phyloP scores from a whole-genome alignment of 495 filamentous ascomycete genomes.

The Elasticomyces elasticus region DNA sequence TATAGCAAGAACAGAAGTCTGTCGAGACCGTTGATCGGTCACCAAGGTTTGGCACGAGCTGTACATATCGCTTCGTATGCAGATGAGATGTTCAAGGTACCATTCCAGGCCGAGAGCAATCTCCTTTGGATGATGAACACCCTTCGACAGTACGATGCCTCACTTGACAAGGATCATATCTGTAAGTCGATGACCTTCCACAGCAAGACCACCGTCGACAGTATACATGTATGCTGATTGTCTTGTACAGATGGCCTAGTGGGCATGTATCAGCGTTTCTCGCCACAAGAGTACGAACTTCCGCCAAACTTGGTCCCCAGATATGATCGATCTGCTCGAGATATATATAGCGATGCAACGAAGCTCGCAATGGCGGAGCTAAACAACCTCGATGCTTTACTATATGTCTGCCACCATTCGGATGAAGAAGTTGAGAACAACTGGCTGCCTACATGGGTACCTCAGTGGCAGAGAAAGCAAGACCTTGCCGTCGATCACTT shows the following conservation, averaged over 20 bases:
- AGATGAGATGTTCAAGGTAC: neutral
- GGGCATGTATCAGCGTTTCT: neutral
- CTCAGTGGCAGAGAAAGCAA: conserved; percentile 2
- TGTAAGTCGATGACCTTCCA: neutral
- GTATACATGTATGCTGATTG: too few relatives aligned
- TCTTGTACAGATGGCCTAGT: neutral
- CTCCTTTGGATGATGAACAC: conserved; percentile 4
- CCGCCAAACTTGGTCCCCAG: neutral
- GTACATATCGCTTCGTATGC: conserved; percentile 1
- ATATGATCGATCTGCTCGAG: neutral
- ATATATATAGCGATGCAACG: neutral
- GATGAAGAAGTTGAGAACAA: neutral
- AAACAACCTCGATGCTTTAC: neutral
- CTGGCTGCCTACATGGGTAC: neutral
- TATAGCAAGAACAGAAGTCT: neutral
- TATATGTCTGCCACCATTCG: neutral
- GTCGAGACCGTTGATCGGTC: neutral
- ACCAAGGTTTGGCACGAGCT: neutral
- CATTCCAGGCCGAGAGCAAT: neutral
- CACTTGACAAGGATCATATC: neutral
- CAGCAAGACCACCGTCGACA: too few relatives aligned
- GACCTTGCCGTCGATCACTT: neutral
- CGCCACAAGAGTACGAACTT: neutral
- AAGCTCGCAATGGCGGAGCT: conserved; percentile 3
- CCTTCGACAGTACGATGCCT: neutral